A percentile compares a stretch with the other conserved stretches of the same genome.
Evolutionary conservation across 768 basidiomycete genomes (phyloP).

Genomic region (Hericium erinaceus): DNA sequence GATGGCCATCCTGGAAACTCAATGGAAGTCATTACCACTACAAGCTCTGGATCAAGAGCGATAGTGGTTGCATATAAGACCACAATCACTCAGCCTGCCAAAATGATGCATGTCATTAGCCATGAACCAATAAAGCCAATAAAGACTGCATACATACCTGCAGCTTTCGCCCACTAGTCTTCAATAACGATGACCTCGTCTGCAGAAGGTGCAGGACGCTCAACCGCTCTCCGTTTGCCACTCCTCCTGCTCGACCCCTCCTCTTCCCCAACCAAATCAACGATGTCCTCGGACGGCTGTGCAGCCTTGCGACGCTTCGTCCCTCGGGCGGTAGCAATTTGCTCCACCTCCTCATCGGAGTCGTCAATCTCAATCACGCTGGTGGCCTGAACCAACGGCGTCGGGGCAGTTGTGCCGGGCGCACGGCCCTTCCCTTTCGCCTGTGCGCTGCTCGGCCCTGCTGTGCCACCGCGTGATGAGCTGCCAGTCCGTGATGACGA

Average conservation of each 20-base stretch:
- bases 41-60: too few species aligned
- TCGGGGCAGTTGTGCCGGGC: neutral
- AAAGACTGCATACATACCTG: neutral
- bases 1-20: too few species aligned
- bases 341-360: conserved; percentile 8
- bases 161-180: conserved; percentile 1
- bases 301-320: conserved; percentile 9
- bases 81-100: too few species aligned
- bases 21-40: too few species aligned
- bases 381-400: neutral
- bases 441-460: neutral
- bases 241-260: conserved; percentile 5
- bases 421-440: conserved; percentile 13
- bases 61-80: too few species aligned
- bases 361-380: conserved; percentile 7
- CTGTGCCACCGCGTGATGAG: neutral
- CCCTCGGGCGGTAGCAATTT: conserved; percentile 6
- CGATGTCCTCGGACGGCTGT: conserved; percentile 1
- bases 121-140: neutral
- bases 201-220: neutral
- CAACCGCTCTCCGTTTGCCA: conserved; percentile 12
- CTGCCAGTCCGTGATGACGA: neutral
- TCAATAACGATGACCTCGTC: conserved; percentile 14
- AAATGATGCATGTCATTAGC: neutral
- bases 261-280: conserved; percentile 9